These are phyloP conservation scores for Aspergillus texensis DNA, from an alignment of 2,329 filamentous ascomycete genomes.

Conservation along the genomic window DNA sequence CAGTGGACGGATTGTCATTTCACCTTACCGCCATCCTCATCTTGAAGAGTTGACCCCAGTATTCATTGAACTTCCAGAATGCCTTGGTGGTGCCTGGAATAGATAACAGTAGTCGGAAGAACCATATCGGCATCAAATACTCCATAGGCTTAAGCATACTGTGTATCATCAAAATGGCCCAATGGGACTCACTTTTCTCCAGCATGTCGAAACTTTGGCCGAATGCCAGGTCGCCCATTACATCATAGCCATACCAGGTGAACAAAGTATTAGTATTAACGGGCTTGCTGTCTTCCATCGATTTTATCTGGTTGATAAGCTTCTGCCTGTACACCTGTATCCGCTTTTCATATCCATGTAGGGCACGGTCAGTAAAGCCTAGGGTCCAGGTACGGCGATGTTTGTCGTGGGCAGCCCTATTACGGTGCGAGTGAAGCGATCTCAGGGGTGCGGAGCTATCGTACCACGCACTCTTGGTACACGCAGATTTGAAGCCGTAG, in stretches of 20 bases:
- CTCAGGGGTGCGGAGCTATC: background rate
- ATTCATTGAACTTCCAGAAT: background rate
- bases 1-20: background rate
- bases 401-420: background rate
- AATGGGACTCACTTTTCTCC: background rate
- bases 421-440: background rate
- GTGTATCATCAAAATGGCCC: background rate
- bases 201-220: background rate
- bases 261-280: background rate
- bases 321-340: background rate
- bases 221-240: conserved; percentile 1
- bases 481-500: background rate
- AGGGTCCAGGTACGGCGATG: background rate
- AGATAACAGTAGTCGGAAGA: background rate
- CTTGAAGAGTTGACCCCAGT: background rate
- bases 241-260: conserved; percentile 3
- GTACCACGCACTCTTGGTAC: background rate
- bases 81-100: background rate
- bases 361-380: background rate
- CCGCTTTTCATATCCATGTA: conserved; percentile 1
- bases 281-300: background rate
- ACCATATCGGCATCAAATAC: background rate
- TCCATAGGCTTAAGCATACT: background rate
- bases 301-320: background rate
- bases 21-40: background rate